Conservation (phyloP, 805 yeast genomes). For the Candida easanensis region DNA sequence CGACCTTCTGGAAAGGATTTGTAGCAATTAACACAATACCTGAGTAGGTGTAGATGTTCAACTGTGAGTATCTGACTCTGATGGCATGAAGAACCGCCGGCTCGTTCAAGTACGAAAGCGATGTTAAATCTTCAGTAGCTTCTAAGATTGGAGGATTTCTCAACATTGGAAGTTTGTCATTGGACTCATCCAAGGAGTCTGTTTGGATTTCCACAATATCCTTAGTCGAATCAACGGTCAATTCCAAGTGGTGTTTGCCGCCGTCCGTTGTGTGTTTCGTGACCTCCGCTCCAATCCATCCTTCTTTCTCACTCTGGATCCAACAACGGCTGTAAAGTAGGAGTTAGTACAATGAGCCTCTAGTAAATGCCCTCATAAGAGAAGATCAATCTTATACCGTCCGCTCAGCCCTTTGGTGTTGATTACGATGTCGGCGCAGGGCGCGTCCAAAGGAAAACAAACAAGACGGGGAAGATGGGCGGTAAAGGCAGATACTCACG, state of each 20-base stretch:
- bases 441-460: conserved; percentile 4
- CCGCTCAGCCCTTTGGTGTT: too few species aligned
- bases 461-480: neutral
- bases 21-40: conserved; percentile 97
- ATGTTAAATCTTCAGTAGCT: conserved; percentile 91
- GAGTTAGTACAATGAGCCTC: conserved; percentile 27
- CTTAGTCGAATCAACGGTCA: conserved; percentile 50
- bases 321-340: conserved; percentile 56
- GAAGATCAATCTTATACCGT: neutral
- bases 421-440: neutral
- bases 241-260: conserved; percentile 46
- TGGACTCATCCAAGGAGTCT: conserved; percentile 29
- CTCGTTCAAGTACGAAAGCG: conserved; percentile 88
- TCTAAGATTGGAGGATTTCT: conserved; percentile 91
- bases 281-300: conserved; percentile 73
- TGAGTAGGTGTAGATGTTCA: conserved; percentile 90
- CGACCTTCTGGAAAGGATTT: conserved; percentile 91
- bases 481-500: conserved; percentile 37
- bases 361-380: neutral
- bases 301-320: conserved; percentile 67
- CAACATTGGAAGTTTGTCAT: conserved; percentile 63
- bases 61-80: conserved; percentile 80
- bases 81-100: conserved; percentile 96
- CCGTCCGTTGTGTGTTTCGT: conserved; percentile 40
- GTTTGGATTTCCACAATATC: conserved; percentile 47